Conservation (phyloP, 306 rosid genomes). For the barrel medic (Medicago truncatula) region DNA sequence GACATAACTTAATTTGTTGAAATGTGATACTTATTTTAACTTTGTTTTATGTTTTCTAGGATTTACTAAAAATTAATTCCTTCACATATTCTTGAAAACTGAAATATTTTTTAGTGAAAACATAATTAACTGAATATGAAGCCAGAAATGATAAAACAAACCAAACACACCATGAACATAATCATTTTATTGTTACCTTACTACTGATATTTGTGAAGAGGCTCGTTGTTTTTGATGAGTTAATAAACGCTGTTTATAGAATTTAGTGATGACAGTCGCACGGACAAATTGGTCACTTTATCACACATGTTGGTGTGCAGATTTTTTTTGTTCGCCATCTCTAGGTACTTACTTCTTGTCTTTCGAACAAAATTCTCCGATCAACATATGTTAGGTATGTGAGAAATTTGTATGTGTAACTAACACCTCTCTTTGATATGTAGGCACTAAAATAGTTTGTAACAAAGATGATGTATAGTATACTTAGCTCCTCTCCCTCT, state of each 20-base stretch:
- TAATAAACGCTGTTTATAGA: no score
- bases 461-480: background rate
- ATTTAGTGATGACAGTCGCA: no score
- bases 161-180: background rate
- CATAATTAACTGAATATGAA: background rate
- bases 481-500: slow-evolving; percentile 1
- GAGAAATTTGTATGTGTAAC: background rate
- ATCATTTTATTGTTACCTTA: no score
- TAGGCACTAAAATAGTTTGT: background rate
- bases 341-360: background rate
- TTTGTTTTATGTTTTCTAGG: background rate
- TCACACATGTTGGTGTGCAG: no score
- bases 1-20: background rate
- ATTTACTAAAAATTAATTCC: background rate
- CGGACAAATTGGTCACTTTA: no score
- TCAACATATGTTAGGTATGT: background rate
- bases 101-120: background rate
- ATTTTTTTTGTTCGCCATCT: no score
- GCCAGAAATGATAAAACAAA: background rate
- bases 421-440: background rate
- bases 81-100: background rate
- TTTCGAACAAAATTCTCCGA: background rate
- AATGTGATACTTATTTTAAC: background rate
- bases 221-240: no score
- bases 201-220: no score